Evolutionary conservation across 1,284 basidiomycete genomes (phyloP).

Genomic region (Entoloma clypeatum): DNA sequence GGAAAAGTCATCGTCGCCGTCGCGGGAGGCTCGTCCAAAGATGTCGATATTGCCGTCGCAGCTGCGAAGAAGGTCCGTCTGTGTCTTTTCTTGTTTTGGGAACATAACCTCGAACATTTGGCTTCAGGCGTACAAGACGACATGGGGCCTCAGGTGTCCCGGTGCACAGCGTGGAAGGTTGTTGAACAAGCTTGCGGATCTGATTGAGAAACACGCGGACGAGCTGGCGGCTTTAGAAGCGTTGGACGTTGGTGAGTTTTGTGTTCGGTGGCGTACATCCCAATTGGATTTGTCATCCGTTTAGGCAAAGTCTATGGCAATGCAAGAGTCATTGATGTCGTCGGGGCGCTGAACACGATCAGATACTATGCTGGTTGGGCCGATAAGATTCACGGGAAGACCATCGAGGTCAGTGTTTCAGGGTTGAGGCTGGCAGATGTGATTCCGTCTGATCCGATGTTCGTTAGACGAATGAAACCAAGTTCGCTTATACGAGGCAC

Average conservation of each 20-base stretch:
- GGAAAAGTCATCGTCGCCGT: conserved; percentile 64
- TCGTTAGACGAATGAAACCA: conserved; percentile 53
- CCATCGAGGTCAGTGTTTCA: conserved; percentile 42
- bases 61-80: conserved; percentile 63
- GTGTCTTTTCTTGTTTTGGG: no score
- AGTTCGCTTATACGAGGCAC: conserved; percentile 71
- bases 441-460: no score
- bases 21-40: conserved; percentile 58
- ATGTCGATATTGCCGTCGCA: conserved; percentile 70
- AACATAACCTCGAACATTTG: no score
- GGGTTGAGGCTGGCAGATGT: no score
- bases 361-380: conserved; percentile 44
- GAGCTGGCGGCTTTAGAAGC: conserved; percentile 72
- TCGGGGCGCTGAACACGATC: conserved; percentile 41
- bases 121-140: conserved; percentile 15
- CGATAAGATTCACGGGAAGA: conserved; percentile 64
- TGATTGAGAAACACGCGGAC: conserved; percentile 66
- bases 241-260: conserved; percentile 51
- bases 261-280: not conserved
- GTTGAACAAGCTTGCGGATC: conserved; percentile 62
- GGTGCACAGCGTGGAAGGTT: conserved; percentile 52
- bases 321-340: conserved; percentile 49
- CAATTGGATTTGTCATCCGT: not conserved
- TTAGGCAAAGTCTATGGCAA: conserved; percentile 46
- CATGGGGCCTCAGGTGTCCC: conserved; percentile 14